Evolutionary conservation across 2,329 filamentous ascomycete species (phyloP).

Genomic region (Anisogramma anomala): DNA sequence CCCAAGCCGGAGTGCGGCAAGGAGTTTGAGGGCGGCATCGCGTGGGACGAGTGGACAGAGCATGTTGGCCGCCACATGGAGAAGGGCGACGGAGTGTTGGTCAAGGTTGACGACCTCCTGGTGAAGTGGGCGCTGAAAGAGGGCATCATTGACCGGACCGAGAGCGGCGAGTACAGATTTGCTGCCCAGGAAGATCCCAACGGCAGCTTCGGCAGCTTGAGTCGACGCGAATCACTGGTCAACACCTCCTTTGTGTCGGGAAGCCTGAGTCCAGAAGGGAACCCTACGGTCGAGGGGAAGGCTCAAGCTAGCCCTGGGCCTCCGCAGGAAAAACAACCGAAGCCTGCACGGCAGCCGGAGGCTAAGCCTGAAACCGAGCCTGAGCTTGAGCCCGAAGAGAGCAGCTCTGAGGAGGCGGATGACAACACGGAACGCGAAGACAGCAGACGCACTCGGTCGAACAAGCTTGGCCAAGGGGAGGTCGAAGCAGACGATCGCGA

Average conservation of each 20-base stretch:
- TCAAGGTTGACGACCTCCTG: slow-evolving; percentile 47
- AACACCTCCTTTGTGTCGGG: slow-evolving; percentile 13
- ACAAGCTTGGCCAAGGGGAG: neutral
- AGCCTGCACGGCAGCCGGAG: neutral
- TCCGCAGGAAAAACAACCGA: too few species aligned
- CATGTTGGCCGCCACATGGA: slow-evolving; percentile 88
- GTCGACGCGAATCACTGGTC: slow-evolving; percentile 16
- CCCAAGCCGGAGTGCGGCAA: slow-evolving; percentile 59
- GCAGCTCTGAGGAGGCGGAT: slow-evolving; percentile 17
- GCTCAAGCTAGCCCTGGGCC: neutral
- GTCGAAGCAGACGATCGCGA: slow-evolving; percentile 21
- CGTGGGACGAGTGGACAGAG: slow-evolving; percentile 87
- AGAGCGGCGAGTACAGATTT: slow-evolving; percentile 46
- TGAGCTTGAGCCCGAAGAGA: slow-evolving; percentile 1
- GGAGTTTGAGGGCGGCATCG: slow-evolving; percentile 57
- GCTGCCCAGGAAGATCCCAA: slow-evolving; percentile 29
- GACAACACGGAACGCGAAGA: slow-evolving; percentile 8
- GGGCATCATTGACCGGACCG: slow-evolving; percentile 47
- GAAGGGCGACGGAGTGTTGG: slow-evolving; percentile 46
- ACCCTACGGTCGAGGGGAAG: slow-evolving; percentile 1
- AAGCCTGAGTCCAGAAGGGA: slow-evolving; percentile 4
- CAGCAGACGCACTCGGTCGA: neutral
- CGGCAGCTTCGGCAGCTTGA: slow-evolving; percentile 16
- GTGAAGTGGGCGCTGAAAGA: slow-evolving; percentile 53
- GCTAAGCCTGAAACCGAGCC: neutral